Base-by-base conservation (phyloP, 2,329 filamentous ascomycete genomes). In the Cladosporium sp. region DNA sequence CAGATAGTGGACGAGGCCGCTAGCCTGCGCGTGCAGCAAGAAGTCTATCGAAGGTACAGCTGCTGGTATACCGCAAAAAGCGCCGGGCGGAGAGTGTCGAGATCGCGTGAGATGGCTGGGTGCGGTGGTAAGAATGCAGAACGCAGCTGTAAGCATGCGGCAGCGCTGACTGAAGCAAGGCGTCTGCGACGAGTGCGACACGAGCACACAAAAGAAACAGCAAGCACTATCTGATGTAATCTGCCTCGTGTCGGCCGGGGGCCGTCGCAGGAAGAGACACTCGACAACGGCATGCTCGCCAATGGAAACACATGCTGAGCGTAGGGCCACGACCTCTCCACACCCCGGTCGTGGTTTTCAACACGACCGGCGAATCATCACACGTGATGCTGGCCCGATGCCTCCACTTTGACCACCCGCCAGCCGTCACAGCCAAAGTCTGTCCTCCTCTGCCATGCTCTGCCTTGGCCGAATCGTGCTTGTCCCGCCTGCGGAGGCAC, bases 161-260 rank as follows among this genome's bases (percentile, higher is more conserved):
- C n/a, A 36, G n/a, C 47, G 47, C 30, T 37, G 47, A 50, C 43
- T 17, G 40, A 43, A 37, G 47, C 30, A 37, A 37, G 47, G 17
- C n/a, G 30, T 34, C 30, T 17, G 20, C 17, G 34, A 15, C 28
- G 8, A 17, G 17, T 7, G 30, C 15, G 47, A 50, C 17, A 37
- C 47, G 47, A 20, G 47, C 15, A 20, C 9, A 17, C 15, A 12
- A 47, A 39, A 30, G 15, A n/a, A 47, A 47, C 14, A 7, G n/a
- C 40, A 47, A 17, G 11, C 20, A 45, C 30, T 6, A 25, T 6
- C 25, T 25, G 30, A 34, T 45, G n/a, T 19, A 45, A 25, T 17
- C 43, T 47, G 47, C 47, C 19, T 50, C 47, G 47, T 50, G 47
- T 50, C 47, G 47, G 47, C 47, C 30, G 20, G 47, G 25, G 17